These are phyloP conservation scores for Nicotiana obtusifolia DNA, from an alignment of 257 asterid genomes.

Conservation along the genomic window DNA sequence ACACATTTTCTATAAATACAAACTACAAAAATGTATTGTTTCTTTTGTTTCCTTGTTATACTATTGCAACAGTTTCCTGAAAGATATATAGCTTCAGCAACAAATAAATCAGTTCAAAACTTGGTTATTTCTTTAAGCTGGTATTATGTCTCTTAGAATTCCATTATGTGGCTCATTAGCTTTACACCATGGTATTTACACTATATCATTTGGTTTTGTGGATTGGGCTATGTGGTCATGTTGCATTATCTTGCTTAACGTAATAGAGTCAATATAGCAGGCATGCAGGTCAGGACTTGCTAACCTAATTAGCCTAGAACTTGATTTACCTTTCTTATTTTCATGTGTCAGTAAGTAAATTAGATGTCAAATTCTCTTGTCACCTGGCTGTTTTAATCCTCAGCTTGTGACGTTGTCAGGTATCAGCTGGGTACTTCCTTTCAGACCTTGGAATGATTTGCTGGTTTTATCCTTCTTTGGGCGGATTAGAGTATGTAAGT, in stretches of 20 bases:
- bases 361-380: not conserved
- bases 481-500: conserved; percentile 95
- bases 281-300: not conserved
- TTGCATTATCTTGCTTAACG: not conserved
- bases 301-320: not conserved
- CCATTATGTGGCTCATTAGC: not conserved
- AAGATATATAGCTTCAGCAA: not conserved
- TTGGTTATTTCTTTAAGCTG: not conserved
- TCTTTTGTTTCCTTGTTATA: not conserved
- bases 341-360: not conserved
- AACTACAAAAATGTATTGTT: not conserved
- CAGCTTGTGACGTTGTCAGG: conserved; percentile 32
- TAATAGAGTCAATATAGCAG: conserved; percentile 1
- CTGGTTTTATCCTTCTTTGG: conserved; percentile 89
- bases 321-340: not conserved
- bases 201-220: not conserved
- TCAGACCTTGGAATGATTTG: conserved; percentile 93
- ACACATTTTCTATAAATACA: not conserved
- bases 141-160: not conserved
- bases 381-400: not conserved
- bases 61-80: not conserved
- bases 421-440: conserved; percentile 85
- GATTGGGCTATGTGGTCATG: not conserved
- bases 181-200: not conserved
- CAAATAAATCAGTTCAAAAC: not conserved